Base-by-base conservation (phyloP, 306 rosid species). In the Vicia faba region DNA sequence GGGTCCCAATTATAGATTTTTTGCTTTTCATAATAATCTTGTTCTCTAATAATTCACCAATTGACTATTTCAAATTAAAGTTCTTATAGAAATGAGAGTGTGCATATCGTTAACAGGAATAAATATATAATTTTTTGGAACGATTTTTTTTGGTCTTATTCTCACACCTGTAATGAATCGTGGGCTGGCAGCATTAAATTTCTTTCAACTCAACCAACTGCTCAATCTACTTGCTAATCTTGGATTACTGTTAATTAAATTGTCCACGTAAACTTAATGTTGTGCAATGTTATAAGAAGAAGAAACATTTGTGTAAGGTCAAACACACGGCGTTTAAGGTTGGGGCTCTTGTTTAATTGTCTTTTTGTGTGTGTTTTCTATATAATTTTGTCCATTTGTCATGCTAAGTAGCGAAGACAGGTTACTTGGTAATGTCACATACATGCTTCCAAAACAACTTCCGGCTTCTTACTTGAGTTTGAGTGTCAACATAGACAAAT, bases 361-460 rank as follows among this genome's bases (percentile, higher is more conserved):
- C 72, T 44, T 23, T 11, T 45, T 66, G 61, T 66, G 68, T 5
- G 8, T 20, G 59, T 44, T 56, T 65, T 5, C 40, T 13, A 41
- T 36, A 38, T 0, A 7, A 3, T 62, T 33, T 33, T 46, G 43
- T 71, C 81, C 69, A 71, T 64, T 48, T 77, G 69, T 56, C 57
- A 56, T 41, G 57, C 39, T 35, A 33, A 50, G 50, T 16, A 58
- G 48, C 28, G 7, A 66, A 48, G 54, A 58, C 38, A 33, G 13
- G 43, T 57, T n/a, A 56, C 64, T n/a, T 12, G 23, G 23, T 36
- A n/a, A 9, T 29, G 70, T 61, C 64, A 41, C 20, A 41, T 40
- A 75, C 40, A 29, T 53, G 8, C 55, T 41, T 69, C 80, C 75
- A 69, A 76, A 44, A 55, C 8, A 46, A 64, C 53, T n/a, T 46